Base-by-base conservation (phyloP, 306 rosid species). In the Quercus robur region DNA sequence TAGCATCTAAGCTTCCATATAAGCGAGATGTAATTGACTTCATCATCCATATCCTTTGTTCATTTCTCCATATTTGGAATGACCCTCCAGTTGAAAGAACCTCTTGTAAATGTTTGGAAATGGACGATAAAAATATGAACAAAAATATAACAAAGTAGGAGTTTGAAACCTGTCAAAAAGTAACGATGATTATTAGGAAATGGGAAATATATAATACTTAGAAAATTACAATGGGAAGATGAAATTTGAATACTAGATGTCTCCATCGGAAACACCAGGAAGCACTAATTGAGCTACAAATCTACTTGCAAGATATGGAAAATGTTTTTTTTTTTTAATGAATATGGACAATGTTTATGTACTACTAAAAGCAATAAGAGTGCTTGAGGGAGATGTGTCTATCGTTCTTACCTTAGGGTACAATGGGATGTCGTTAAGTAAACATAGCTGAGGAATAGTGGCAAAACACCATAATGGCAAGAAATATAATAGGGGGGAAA, bases 11-110 rank as follows among this genome's bases (percentile, higher is more conserved):
- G 52, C 87, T 76, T 71, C 97, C 94, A 80, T 84, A 87, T 8
- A 84, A 77, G 46, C 84, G 56, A 23, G 86, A 75, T n/a, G 92
- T 88, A 15, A 84, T 61, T 64, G 88, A 78, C 63, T 57, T 82
- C 5, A 90, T 90, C 93, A 92, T 88, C 97, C 94, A 92, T 7
- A 85, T 73, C 64, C 94, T 81, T 10, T 88, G 91, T 62, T 91
- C 97, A 56, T 79, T 77, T 56, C 83, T 64, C 85, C 88, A 84
- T 15, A 81, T 75, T 13, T 30, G 81, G 25, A 84, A 13, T 41
- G 97, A 78, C 49, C 83, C 86, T 59, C 91, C 90, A 1, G 86
- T 84, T 70, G 71, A 18, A 59, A 92, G 73, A 55, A 90, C 88
- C 79, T 92, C 94, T 1, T 56, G 33, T 59, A 84, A 77, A 75